phyloP scores from a whole-genome alignment of 768 basidiomycete species.

The Phylloporus sp. region DNA sequence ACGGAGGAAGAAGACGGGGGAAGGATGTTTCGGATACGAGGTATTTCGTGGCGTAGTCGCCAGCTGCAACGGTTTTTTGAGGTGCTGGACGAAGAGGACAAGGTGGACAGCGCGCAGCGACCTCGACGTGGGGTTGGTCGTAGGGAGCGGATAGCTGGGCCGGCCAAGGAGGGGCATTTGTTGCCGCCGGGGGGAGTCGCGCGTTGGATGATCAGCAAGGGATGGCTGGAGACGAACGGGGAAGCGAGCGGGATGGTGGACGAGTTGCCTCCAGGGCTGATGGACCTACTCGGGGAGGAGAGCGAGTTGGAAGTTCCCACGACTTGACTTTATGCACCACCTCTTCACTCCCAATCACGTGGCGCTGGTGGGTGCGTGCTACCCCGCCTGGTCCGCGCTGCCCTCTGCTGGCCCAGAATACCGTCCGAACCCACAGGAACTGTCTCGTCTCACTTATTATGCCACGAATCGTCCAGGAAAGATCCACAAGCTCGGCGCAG shows the following conservation, averaged over 20 bases:
- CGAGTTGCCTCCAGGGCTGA: too few relatives aligned
- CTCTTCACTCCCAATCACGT: constrained; percentile 81
- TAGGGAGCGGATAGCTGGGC: constrained; percentile 49
- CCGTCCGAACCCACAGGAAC: constrained; percentile 77
- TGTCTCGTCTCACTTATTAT: constrained; percentile 82
- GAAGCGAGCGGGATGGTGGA: constrained; percentile 43
- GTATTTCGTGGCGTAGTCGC: constrained; percentile 62
- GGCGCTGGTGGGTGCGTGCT: constrained; percentile 78
- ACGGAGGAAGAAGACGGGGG: constrained; percentile 43
- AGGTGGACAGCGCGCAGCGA: constrained; percentile 37
- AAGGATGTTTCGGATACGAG: constrained; percentile 48
- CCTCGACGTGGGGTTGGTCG: constrained; percentile 57
- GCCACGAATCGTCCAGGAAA: constrained; percentile 81
- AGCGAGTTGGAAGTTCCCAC: constrained; percentile 36
- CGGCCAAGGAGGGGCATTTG: constrained; percentile 49
- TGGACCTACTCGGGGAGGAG: constrained; percentile 57
- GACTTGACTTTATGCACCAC: constrained; percentile 30
- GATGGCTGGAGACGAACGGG: constrained; percentile 50
- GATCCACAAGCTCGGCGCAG: constrained; percentile 67
- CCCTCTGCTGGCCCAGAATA: constrained; percentile 72
- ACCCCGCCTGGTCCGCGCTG: constrained; percentile 73
- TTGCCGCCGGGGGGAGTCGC: constrained; percentile 62
- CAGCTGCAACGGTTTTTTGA: constrained; percentile 58
- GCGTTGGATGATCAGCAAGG: constrained; percentile 72
- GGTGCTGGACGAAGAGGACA: constrained; percentile 55